phyloP scores from a whole-genome alignment of 805 yeast species.

The Phaffomyces opuntiae region DNA sequence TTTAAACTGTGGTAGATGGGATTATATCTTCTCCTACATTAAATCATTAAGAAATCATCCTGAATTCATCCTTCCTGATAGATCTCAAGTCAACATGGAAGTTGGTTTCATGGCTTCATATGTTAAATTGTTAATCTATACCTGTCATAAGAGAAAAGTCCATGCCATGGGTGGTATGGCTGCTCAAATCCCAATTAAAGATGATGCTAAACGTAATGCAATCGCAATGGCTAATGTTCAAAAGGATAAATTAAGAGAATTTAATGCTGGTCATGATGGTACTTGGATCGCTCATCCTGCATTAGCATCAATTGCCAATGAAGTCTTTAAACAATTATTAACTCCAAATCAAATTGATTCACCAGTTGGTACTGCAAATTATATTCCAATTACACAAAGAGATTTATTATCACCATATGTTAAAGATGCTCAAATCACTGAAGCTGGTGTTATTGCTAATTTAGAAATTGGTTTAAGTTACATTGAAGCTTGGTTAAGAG shows the following conservation, averaged over 20 bases:
- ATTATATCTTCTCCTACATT: slow-evolving; percentile 75
- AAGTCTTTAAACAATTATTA: slow-evolving; percentile 72
- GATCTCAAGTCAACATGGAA: slow-evolving; percentile 73
- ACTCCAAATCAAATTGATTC: slow-evolving; percentile 68
- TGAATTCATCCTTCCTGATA: slow-evolving; percentile 66
- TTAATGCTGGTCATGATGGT: slow-evolving; percentile 76
- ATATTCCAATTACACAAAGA: slow-evolving; percentile 41
- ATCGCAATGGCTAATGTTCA: slow-evolving; percentile 67
- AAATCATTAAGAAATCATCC: slow-evolving; percentile 66
- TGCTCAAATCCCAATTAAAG: slow-evolving; percentile 76
- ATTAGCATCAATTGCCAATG: slow-evolving; percentile 62
- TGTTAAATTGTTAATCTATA: slow-evolving; percentile 64
- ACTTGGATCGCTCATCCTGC: slow-evolving; percentile 91
- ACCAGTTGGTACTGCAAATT: slow-evolving; percentile 27
- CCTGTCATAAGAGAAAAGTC: slow-evolving; percentile 71
- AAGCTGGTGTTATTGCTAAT: slow-evolving; percentile 63
- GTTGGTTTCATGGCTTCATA: slow-evolving; percentile 78
- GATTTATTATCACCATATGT: slow-evolving; percentile 61
- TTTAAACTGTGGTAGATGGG: slow-evolving; percentile 87
- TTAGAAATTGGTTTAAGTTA: slow-evolving; percentile 70
- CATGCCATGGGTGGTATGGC: slow-evolving; percentile 93
- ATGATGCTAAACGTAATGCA: slow-evolving; percentile 55
- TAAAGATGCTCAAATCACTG: slow-evolving; percentile 56
- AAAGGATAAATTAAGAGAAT: slow-evolving; percentile 72
- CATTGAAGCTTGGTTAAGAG: slow-evolving; percentile 83